These are phyloP conservation scores for Exserohilum rostratum DNA, from an alignment of 2,329 filamentous ascomycete genomes.

Conservation along the genomic window DNA sequence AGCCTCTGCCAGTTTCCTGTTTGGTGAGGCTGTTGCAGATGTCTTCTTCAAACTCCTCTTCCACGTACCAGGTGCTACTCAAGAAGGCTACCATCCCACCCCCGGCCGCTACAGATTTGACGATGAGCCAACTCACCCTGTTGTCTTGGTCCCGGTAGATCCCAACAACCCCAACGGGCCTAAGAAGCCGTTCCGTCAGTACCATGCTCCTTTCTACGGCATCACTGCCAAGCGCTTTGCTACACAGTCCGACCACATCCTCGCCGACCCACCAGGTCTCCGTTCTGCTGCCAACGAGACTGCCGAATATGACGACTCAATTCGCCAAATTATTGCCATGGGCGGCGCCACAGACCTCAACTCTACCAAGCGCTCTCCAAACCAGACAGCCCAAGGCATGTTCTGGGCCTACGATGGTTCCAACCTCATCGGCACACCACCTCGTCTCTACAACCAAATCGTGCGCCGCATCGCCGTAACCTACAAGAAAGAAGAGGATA, in stretches of 20 bases:
- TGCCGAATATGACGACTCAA: slow-evolving; percentile 19
- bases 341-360: slow-evolving; percentile 16
- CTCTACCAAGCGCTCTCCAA: slow-evolving; percentile 18
- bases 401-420: slow-evolving; percentile 25
- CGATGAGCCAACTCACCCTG: slow-evolving; percentile 34
- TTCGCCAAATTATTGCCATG: slow-evolving; percentile 16
- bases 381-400: slow-evolving; percentile 16
- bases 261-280: slow-evolving; percentile 20
- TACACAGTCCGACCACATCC: slow-evolving; percentile 17
- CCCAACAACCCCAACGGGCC: slow-evolving; percentile 30
- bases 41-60: slow-evolving; percentile 27
- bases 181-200: slow-evolving; percentile 20
- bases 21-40: slow-evolving; percentile 26
- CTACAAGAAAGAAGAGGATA: slow-evolving; percentile 13
- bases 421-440: slow-evolving; percentile 29
- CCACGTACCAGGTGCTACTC: slow-evolving; percentile 13
- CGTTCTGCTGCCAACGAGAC: slow-evolving; percentile 8
- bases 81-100: slow-evolving; percentile 23
- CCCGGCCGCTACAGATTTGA: slow-evolving; percentile 28
- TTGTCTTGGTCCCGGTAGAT: slow-evolving; percentile 27
- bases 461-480: slow-evolving; percentile 29
- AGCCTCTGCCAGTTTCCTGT: slow-evolving; percentile 25
- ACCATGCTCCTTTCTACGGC: slow-evolving; percentile 34
- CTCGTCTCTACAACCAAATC: slow-evolving; percentile 27
- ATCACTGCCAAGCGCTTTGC: slow-evolving; percentile 27